Conservation (phyloP, 768 basidiomycete species). For the Rubroboletus satanas region DNA sequence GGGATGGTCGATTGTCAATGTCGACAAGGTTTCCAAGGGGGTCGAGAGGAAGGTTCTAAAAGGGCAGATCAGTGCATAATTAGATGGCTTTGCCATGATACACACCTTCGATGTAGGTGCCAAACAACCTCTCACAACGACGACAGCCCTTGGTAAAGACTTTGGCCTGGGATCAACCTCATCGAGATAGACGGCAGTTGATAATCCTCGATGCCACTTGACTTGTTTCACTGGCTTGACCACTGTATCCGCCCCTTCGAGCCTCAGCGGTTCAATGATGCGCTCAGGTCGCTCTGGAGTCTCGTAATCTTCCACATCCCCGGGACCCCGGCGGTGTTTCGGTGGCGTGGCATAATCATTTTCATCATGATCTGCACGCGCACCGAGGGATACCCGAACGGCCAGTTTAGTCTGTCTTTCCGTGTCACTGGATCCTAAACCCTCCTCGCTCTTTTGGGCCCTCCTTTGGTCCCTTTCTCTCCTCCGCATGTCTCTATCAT, state of each 20-base stretch:
- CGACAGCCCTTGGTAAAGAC: constrained; percentile 38
- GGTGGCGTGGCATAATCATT: constrained; percentile 21
- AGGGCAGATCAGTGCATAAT: constrained; percentile 5
- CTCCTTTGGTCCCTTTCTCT: constrained; percentile 58
- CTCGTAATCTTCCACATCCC: constrained; percentile 78
- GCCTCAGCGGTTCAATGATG: constrained; percentile 39
- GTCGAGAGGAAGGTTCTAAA: constrained; percentile 60
- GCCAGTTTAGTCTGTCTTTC: constrained; percentile 25
- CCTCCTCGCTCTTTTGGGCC: constrained; percentile 45
- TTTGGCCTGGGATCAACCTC: constrained; percentile 54
- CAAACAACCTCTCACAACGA: constrained; percentile 59
- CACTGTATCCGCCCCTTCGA: constrained; percentile 32
- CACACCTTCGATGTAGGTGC: constrained; percentile 64
- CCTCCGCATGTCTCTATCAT: constrained; percentile 53
- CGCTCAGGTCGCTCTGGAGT: constrained; percentile 52
- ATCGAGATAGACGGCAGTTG: constrained; percentile 58
- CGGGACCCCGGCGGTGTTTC: constrained; percentile 61
- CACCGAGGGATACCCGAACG: constrained; percentile 1
- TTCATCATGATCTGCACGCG: constrained; percentile 21
- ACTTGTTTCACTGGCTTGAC: constrained; percentile 50
- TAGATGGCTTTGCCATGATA: not conserved
- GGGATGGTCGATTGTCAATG: constrained; percentile 47
- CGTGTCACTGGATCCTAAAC: constrained; percentile 22
- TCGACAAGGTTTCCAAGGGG: constrained; percentile 67
- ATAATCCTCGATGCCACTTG: constrained; percentile 73